Evolutionary conservation across 768 basidiomycete species (phyloP).

Genomic region (Serendipita sp.): DNA sequence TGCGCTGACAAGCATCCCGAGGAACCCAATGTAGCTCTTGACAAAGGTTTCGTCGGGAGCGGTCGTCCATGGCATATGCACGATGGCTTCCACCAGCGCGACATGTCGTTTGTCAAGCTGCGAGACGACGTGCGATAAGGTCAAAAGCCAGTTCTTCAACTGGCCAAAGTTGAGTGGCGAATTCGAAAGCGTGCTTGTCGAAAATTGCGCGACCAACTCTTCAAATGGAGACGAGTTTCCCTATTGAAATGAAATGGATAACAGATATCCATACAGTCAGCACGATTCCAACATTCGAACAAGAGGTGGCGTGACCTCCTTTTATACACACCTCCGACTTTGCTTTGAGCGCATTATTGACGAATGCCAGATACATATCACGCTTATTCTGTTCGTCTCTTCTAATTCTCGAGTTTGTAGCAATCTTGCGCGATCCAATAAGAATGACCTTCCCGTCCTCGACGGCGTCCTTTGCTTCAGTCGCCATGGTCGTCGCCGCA

Average conservation of each 20-base stretch:
- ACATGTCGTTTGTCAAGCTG: slow-evolving; percentile 70
- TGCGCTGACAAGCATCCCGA: slow-evolving; percentile 83
- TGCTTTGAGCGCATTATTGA: slow-evolving; percentile 65
- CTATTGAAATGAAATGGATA: slow-evolving; percentile 25
- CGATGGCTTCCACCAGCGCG: slow-evolving; percentile 68
- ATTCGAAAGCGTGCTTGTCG: slow-evolving; percentile 28
- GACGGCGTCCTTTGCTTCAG: neutral
- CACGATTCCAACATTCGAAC: neutral
- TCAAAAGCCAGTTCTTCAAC: slow-evolving; percentile 66
- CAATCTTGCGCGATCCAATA: slow-evolving; percentile 37
- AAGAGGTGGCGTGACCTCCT: neutral
- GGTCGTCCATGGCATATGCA: slow-evolving; percentile 85
- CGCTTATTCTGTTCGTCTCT: slow-evolving; percentile 61
- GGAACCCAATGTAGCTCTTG: slow-evolving; percentile 74
- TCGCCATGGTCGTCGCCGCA: neutral
- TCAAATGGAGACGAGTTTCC: slow-evolving; percentile 65
- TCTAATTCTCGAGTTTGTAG: slow-evolving; percentile 63
- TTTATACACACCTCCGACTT: slow-evolving; percentile 45
- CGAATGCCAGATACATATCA: slow-evolving; percentile 73
- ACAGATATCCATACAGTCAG: neutral
- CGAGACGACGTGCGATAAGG: slow-evolving; percentile 84
- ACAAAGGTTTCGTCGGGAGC: slow-evolving; percentile 67
- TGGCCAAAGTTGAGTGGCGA: slow-evolving; percentile 27
- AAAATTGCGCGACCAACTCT: slow-evolving; percentile 77
- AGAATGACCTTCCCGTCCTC: neutral